Percentiles rank a stretch among this genome's conserved stretches.
Evolutionary conservation across 2,329 filamentous ascomycete species (phyloP).

Genomic region (Neonectria neomacrospora): DNA sequence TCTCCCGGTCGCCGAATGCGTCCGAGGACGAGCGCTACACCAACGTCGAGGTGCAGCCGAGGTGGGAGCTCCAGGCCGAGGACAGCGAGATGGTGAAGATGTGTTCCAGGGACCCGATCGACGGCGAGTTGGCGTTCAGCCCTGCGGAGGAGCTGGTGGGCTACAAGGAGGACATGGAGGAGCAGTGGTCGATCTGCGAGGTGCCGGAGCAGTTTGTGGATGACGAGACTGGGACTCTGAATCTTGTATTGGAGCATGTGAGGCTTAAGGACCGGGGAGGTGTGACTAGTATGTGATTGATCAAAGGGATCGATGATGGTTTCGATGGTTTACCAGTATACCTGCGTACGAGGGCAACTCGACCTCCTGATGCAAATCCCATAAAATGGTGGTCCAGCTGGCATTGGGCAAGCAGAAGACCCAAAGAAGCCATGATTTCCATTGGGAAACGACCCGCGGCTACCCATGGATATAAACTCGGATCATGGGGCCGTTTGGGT

Average conservation of each 20-base stretch:
- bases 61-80: slow-evolving; percentile 20
- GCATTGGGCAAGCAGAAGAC: too few species aligned
- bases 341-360: too few species aligned
- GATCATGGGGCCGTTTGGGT: not conserved
- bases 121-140: slow-evolving; percentile 6
- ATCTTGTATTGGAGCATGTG: slow-evolving; percentile 13
- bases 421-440: too few species aligned
- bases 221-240: slow-evolving; percentile 15
- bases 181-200: slow-evolving; percentile 20
- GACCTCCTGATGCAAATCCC: not conserved
- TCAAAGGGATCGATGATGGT: not conserved
- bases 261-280: slow-evolving; percentile 10
- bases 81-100: slow-evolving; percentile 18
- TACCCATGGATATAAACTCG: not conserved
- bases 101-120: slow-evolving; percentile 11
- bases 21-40: not conserved
- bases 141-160: slow-evolving; percentile 21
- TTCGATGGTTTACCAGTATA: not conserved
- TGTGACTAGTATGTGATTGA: not conserved
- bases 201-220: slow-evolving; percentile 24
- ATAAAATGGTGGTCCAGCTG: too few species aligned
- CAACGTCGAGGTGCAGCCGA: slow-evolving; percentile 21
- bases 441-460: not conserved
- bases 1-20: not conserved
- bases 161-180: slow-evolving; percentile 30